Evolutionary conservation across 108 stramenopile species (phyloP).

Genomic region (Conticribra guillardii): DNA sequence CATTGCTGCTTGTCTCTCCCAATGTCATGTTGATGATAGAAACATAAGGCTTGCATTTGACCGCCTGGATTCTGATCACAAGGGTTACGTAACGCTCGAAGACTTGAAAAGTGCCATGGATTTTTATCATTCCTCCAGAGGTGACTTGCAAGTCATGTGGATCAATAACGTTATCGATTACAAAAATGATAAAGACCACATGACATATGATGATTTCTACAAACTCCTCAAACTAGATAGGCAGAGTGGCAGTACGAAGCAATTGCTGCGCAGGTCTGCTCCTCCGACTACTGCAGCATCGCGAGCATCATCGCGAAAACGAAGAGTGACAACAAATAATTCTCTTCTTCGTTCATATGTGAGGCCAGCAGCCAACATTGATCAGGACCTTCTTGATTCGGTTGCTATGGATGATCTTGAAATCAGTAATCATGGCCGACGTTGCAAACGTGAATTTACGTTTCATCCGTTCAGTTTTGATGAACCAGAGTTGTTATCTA

Average conservation of each 20-base stretch:
- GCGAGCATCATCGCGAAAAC: neutral
- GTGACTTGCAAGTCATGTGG: constrained; percentile 24
- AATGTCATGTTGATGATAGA: constrained; percentile 71
- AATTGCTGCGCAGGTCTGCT: neutral
- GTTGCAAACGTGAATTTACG: no score
- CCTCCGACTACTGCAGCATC: neutral
- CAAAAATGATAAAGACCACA: constrained; percentile 23
- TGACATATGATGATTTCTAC: constrained; percentile 37
- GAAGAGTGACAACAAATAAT: neutral
- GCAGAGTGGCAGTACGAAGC: neutral
- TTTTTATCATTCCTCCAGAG: constrained; percentile 11
- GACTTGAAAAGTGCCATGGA: constrained; percentile 62
- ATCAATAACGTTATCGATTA: constrained; percentile 26
- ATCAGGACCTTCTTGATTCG: no score
- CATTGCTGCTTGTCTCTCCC: constrained; percentile 72
- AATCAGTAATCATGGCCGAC: no score
- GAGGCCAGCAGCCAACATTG: no score
- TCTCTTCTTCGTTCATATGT: no score
- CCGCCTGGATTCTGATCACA: constrained; percentile 66
- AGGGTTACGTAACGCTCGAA: constrained; percentile 62
- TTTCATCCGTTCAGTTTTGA: no score
- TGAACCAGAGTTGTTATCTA: neutral
- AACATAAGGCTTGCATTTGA: constrained; percentile 79
- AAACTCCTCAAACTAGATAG: constrained; percentile 23
- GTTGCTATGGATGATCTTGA: no score